Evolutionary conservation across 345 rosid species (phyloP).

Genomic region (Eucalyptus cloeziana): DNA sequence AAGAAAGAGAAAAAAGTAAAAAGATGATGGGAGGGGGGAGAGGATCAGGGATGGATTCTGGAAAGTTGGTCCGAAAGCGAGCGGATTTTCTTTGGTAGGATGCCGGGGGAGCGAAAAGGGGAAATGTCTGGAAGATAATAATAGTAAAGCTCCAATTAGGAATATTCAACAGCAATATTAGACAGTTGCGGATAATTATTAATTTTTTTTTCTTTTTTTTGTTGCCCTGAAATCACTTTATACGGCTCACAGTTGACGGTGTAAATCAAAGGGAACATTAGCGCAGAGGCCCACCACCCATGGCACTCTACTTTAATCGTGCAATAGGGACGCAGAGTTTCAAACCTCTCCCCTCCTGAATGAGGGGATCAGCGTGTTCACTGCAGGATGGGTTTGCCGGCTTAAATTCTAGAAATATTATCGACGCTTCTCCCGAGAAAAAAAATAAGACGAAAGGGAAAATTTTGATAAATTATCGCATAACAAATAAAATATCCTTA

Average conservation of each 20-base stretch:
- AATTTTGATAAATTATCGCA: neutral
- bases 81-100: neutral
- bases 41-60: neutral
- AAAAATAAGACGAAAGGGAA: neutral
- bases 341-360: no score
- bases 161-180: neutral
- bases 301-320: no score
- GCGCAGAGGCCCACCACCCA: no score
- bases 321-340: no score
- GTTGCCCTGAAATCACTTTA: no score
- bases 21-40: no score
- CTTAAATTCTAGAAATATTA: fast-evolving
- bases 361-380: no score
- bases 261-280: no score
- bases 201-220: no score
- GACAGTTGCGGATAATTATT: neutral
- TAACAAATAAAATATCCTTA: neutral
- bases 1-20: no score
- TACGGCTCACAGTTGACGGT: fast-evolving
- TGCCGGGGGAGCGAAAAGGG: neutral
- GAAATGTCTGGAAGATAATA: neutral
- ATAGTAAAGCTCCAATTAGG: neutral
- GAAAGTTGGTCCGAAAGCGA: neutral
- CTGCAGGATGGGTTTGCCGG: no score
- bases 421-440: fast-evolving